A percentile compares a stretch with the other conserved stretches of the same genome.
These are phyloP conservation scores for Globisporangium echinulatum DNA, from an alignment of 352 stramenopile genomes.

Conservation along the genomic window DNA sequence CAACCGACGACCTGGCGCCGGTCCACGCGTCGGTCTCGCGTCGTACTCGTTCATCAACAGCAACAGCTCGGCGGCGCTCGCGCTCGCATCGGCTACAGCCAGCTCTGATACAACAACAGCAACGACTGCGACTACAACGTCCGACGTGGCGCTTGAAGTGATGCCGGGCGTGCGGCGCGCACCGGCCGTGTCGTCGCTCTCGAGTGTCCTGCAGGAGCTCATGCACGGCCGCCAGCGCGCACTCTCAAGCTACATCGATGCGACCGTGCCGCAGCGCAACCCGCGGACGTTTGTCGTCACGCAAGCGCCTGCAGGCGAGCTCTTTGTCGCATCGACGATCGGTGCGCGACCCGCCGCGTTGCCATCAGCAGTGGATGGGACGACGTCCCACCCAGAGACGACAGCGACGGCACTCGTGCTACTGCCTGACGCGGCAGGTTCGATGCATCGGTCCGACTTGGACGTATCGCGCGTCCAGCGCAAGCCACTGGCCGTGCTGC, in stretches of 20 bases:
- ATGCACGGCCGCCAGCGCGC: constrained; percentile 33
- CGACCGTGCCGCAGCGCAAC: constrained; percentile 22
- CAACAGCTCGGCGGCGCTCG: constrained; percentile 7
- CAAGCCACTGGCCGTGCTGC: constrained; percentile 9
- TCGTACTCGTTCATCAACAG: constrained; percentile 14
- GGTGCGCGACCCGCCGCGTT: constrained; percentile 24
- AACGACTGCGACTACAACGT: not conserved
- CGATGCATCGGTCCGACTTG: constrained; percentile 24
- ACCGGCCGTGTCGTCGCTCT: constrained; percentile 40
- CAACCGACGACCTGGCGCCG: not conserved
- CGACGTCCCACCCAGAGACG: not conserved
- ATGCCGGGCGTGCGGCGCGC: not conserved
- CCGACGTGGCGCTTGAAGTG: not conserved
- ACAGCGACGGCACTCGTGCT: not conserved
- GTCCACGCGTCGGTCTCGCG: constrained; percentile 10
- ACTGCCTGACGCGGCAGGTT: not conserved
- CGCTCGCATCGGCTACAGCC: not conserved
- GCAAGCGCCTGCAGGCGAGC: constrained; percentile 26
- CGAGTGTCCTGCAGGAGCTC: constrained; percentile 38
- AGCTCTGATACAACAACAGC: not conserved
- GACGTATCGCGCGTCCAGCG: constrained; percentile 19
- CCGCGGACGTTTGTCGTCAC: constrained; percentile 31
- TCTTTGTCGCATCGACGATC: constrained; percentile 33
- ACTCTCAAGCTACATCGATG: constrained; percentile 36
- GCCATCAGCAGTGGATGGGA: constrained; percentile 13